Evolutionary conservation across 225 moss, liverwort and hornwort genomes (phyloP), one percentile per base, ranked within the genome.

Genomic region (Ulota crispa): DNA sequence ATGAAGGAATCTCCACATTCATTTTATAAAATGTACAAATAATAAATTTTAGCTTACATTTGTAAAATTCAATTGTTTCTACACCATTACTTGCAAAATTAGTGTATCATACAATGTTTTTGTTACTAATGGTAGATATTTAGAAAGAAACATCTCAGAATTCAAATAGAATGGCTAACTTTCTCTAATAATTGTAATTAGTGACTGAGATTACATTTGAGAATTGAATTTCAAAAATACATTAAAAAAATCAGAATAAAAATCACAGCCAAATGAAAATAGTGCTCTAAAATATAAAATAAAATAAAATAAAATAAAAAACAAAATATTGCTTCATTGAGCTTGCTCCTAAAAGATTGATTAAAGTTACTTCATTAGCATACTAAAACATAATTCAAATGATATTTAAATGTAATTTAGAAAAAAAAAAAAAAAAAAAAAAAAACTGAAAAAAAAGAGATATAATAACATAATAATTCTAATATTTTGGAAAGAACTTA

Each of bases 401-500:
- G 23, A 27, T 50, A 18, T 18, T 0, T 6, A 41, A 73, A 11
- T 39, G 0, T 0, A 37, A 0, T 65, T 5, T 31, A 18, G 3
- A 10, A 6, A 19, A 12, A 42, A 21, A 3, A 10, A 2, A 1
- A 7, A 19, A 7, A 0, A 26, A 28, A n/a, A n/a, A 55, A 0
- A n/a, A 9, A n/a, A 2, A 0, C 1, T 0, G n/a, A n/a, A n/a
- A n/a, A n/a, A n/a, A n/a, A n/a, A n/a, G n/a, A n/a, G n/a, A n/a
- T 3, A 1, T 37, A 0, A 19, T 27, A 1, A 1, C 10, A 9
- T 0, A 0, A 26, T 18, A 37, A 8, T n/a, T 0, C 3, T 37
- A 5, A 36, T 16, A 0, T 37, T 56, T n/a, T 0, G 50, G 50
- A 18, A 50, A 50, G 18, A 50, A 16, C 6, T 1, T 50, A 50